phyloP scores from a whole-genome alignment of 2,329 filamentous ascomycete species.

The Cladophialophora chaetospira region DNA sequence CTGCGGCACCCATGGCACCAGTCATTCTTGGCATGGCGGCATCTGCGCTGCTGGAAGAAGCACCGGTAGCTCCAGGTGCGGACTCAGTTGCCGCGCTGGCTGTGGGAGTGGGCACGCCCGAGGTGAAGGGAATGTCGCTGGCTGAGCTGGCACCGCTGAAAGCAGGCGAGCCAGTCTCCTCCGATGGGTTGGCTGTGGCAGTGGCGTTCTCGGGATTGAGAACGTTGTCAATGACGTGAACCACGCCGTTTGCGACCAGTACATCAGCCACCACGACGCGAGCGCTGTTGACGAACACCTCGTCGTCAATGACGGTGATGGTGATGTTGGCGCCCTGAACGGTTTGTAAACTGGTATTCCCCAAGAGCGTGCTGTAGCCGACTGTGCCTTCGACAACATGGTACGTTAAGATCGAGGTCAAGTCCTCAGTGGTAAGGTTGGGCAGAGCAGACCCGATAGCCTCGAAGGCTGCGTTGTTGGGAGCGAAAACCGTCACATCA shows the following conservation, averaged over 20 bases:
- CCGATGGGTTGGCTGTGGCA: constrained; percentile 46
- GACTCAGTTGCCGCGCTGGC: constrained; percentile 10
- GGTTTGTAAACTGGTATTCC: constrained; percentile 41
- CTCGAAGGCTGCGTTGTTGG: constrained; percentile 63
- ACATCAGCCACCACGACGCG: constrained; percentile 53
- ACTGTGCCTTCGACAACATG: constrained; percentile 60
- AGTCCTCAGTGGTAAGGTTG: constrained; percentile 50
- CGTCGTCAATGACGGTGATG: constrained; percentile 48
- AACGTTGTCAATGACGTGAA: constrained; percentile 62
- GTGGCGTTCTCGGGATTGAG: constrained; percentile 58
- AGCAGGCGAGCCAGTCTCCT: constrained; percentile 52
- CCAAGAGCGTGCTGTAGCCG: constrained; percentile 56
- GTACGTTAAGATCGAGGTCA: constrained; percentile 61
- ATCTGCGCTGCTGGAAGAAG: constrained; percentile 14
- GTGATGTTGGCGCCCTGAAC: constrained; percentile 54
- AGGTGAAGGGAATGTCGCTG: constrained; percentile 58
- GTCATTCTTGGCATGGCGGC: constrained; percentile 31
- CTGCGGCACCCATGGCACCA: constrained; percentile 32
- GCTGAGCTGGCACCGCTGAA: constrained; percentile 57
- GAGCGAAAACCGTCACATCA: constrained; percentile 66
- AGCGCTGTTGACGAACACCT: constrained; percentile 56
- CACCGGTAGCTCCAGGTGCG: constrained; percentile 10
- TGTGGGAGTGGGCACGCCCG: constrained; percentile 52
- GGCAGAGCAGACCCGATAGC: constrained; percentile 56
- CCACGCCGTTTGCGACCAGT: constrained; percentile 56